Percentiles rank a stretch among this genome's conserved stretches.
These are phyloP conservation scores for Dillenia turbinata DNA, from an alignment of 164 flowering plant species.

Conservation along the genomic window DNA sequence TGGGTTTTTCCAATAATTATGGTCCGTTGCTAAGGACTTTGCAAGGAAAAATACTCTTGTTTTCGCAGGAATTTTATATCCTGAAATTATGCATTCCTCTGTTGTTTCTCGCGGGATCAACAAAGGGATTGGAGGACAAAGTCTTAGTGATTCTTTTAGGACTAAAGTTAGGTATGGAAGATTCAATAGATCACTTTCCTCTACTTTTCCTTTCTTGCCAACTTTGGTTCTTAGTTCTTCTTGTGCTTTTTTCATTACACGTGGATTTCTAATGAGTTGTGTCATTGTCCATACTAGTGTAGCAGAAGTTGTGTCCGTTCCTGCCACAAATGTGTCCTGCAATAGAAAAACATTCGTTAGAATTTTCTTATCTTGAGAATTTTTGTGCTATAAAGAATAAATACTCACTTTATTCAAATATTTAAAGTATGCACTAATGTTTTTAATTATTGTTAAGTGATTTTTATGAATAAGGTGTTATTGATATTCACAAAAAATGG, in stretches of 20 bases:
- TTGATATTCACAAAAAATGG: no score
- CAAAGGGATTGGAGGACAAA: slow-evolving; percentile 11
- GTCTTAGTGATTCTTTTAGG: slow-evolving; percentile 15
- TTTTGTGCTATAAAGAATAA: no score
- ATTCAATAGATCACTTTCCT: slow-evolving; percentile 13
- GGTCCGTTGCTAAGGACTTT: slow-evolving; percentile 9
- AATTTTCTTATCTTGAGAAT: no score
- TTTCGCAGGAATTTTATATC: slow-evolving; percentile 15
- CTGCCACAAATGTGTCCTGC: slow-evolving; percentile 17
- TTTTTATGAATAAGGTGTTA: no score
- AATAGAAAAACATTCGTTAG: no score
- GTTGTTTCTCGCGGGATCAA: slow-evolving; percentile 12
- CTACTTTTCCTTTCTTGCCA: slow-evolving; percentile 15
- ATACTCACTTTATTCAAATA: no score
- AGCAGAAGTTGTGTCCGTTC: slow-evolving; percentile 8
- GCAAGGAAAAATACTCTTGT: slow-evolving; percentile 12
- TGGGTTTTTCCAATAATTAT: slow-evolving; percentile 12
- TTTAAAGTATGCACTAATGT: no score
- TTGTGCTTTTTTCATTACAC: slow-evolving; percentile 15
- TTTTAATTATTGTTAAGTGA: no score
- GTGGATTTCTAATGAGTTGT: slow-evolving; percentile 10
- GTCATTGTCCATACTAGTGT: slow-evolving; percentile 23
- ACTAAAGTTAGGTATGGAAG: slow-evolving; percentile 16
- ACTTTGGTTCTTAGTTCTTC: slow-evolving; percentile 6
- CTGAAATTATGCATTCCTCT: slow-evolving; percentile 5